Evolutionary conservation across 176 grass and related monocot genomes (phyloP), one percentile per base, ranked within the genome.

Genomic region (Triticum turgidum): DNA sequence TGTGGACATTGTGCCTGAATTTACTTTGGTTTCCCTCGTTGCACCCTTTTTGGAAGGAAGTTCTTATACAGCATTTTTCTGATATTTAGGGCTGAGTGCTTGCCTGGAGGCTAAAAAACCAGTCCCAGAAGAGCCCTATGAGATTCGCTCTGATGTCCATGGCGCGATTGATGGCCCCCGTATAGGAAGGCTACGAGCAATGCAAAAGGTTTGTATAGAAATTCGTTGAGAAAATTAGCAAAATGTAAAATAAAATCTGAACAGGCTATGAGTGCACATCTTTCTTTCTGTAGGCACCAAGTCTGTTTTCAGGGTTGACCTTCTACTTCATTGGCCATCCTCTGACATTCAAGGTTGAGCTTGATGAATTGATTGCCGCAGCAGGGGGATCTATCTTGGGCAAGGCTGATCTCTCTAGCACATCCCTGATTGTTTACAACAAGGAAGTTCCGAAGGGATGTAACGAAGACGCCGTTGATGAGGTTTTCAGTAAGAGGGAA

Each of bases 311-410:
- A 64, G 90, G 84, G 15, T 61, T 94, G 67, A 56, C 82, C 39
- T 96, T 96, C 81, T 92, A 93, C 80, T 94, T 99, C 33, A 90
- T 66, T 65, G 94, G 97, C 4, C 83, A 94, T 83, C 86, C 96
- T 89, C 92, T 83, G 0, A 86, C 73, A 56, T 96, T 94, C 90
- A 96, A 89, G 88, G 72, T 71, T 37, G 83, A 99, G 32, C 94
- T 99, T 35, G 94, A 94, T 85, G 89, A 96, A 25, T 76, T 99
- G 54, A 91, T 96, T 65, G 7, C 80, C 0, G 42, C 90, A 51
- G 97, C 92, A 27, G 94, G 94, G 35, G 94, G 94, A 2, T 86
- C 54, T 1, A 70, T 90, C 33, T 14, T 93, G 89, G 89, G 90
- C 24, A 86, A 91, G 84, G 33, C 52, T 34, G 45, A 72, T 45